phyloP scores from a whole-genome alignment of 2,329 filamentous ascomycete genomes.

The Zymoseptoria passerinii region DNA sequence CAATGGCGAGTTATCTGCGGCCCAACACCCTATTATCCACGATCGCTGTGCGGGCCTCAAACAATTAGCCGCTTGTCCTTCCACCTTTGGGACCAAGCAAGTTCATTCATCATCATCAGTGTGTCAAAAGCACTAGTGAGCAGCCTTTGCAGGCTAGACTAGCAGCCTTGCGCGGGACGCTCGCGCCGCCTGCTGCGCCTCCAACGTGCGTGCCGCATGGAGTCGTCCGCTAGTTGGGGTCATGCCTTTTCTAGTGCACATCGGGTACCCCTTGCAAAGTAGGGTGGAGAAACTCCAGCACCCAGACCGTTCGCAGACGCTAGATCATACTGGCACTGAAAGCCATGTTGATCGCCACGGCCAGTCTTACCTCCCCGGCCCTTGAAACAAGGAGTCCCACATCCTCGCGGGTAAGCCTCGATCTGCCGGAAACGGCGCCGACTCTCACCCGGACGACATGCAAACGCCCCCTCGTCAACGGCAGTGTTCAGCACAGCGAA shows the following conservation, averaged over 20 bases:
- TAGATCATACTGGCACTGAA: not conserved
- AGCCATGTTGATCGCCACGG: not conserved
- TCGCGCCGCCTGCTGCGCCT: not conserved
- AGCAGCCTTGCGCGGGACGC: not conserved
- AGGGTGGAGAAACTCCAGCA: not conserved
- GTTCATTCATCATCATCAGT: no score
- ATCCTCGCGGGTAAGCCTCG: not conserved
- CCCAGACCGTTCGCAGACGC: not conserved
- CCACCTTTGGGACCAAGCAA: not conserved
- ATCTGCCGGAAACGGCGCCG: not conserved
- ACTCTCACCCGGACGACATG: not conserved
- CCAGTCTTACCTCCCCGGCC: not conserved
- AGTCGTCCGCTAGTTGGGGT: not conserved
- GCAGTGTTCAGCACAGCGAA: not conserved
- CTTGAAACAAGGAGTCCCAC: not conserved
- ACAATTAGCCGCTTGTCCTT: not conserved
- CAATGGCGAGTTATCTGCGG: not conserved
- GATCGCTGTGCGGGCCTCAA: not conserved
- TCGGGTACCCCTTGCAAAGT: not conserved
- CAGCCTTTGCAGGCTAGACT: not conserved
- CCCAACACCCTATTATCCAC: not conserved
- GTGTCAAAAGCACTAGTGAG: not conserved
- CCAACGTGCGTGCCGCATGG: not conserved
- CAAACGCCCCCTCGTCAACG: not conserved
- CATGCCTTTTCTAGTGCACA: not conserved